These are phyloP conservation scores for Stramenopiles sp. DNA, from an alignment of 352 stramenopile genomes.

Conservation along the genomic window DNA sequence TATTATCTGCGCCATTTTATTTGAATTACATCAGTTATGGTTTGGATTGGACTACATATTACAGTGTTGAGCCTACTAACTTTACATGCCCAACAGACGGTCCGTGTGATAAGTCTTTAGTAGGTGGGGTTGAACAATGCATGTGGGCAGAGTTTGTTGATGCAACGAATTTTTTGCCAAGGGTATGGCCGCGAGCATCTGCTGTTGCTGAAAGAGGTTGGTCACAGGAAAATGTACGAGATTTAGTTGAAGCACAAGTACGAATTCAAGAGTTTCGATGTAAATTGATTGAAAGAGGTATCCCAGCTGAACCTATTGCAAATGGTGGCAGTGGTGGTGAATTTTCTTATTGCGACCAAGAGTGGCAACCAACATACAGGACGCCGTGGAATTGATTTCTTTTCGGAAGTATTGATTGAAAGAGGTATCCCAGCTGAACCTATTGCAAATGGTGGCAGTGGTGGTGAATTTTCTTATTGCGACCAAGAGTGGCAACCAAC, in stretches of 20 bases:
- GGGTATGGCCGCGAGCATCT: slow-evolving; percentile 11
- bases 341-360: too few relatives aligned
- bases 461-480: too few relatives aligned
- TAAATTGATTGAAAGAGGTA: background rate
- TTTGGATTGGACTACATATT: background rate
- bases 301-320: background rate
- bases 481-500: too few relatives aligned
- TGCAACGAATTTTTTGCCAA: background rate
- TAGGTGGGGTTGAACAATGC: background rate
- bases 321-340: too few relatives aligned
- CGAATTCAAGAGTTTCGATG: background rate
- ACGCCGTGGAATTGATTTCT: background rate
- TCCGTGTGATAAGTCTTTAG: background rate
- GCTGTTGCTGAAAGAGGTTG: slow-evolving; percentile 11
- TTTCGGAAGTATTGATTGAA: background rate
- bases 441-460: too few relatives aligned
- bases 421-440: background rate
- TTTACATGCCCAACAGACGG: background rate
- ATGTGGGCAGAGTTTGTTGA: slow-evolving; percentile 2
- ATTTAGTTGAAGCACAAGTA: background rate
- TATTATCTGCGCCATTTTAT: background rate
- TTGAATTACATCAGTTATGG: slow-evolving; percentile 1
- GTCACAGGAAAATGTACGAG: background rate
- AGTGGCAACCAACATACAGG: too few relatives aligned
- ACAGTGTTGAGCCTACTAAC: background rate